Evolutionary conservation across 192 early-diverging fungal genomes (phyloP).

Genomic region (Coemansia umbellata): DNA sequence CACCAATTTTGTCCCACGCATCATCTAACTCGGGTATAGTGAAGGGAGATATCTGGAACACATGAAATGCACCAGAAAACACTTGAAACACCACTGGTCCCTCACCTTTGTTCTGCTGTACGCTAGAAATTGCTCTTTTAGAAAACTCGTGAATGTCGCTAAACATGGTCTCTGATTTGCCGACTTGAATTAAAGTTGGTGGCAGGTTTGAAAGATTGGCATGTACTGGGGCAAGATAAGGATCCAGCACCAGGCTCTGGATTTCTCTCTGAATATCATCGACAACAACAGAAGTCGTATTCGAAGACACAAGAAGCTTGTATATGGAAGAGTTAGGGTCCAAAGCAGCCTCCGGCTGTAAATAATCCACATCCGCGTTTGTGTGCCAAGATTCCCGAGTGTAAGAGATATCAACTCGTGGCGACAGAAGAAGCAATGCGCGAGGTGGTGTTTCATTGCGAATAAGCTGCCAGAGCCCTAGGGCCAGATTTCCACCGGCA

Average conservation of each 20-base stretch:
- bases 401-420: conserved; percentile 34
- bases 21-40: neutral
- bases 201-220: conserved; percentile 18
- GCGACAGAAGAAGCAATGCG: conserved; percentile 18
- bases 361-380: conserved; percentile 10
- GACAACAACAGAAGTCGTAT: neutral
- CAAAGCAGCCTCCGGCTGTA: neutral
- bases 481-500: conserved; percentile 43
- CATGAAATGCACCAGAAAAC: conserved; percentile 33
- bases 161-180: conserved; percentile 28
- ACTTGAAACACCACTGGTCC: conserved; percentile 3
- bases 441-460: neutral
- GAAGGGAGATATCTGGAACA: conserved; percentile 21
- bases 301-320: conserved; percentile 8
- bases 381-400: conserved; percentile 11
- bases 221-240: conserved; percentile 35
- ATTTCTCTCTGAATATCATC: neutral
- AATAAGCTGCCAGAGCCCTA: conserved; percentile 31
- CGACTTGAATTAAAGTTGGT: conserved; percentile 35
- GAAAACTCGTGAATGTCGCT: conserved; percentile 45
- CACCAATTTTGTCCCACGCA: conserved; percentile 10
- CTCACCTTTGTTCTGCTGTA: neutral
- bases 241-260: conserved; percentile 8
- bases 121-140: neutral
- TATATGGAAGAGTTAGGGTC: neutral